Base-by-base conservation (phyloP, 2,329 filamentous ascomycete species). In the Penicillium sumatraense region DNA sequence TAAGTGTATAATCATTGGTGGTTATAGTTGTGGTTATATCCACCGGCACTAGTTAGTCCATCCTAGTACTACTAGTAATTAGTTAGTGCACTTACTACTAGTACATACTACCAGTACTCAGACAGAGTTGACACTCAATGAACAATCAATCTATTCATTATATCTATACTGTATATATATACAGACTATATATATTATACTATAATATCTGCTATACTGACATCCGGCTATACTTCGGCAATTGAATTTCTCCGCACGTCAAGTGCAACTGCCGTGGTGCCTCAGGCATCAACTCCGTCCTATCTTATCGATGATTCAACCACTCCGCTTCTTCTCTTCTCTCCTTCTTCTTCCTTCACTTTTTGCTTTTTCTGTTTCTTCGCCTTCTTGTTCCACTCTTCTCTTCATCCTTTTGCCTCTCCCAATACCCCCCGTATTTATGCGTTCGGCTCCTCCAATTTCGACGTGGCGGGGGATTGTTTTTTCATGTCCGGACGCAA, bases 401-500 rank as follows among this genome's bases (percentile, higher is more conserved):
- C 38, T 49, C 42, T 53, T 29, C 35, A 24, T 20, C 44, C 20
- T 35, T 38, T 46, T 36, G 35, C 27, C 31, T 35, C 41, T 27
- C 29, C 27, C 29, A 48, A 10, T 13, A 42, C 16, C 33, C 26
- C 29, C 33, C 55, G 21, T 38, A 62, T 65, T 57, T n/a, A 59
- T 63, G 31, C 20, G 41, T 38, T 38, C 46, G 59, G 48, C 35
- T 38, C 36, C n/a, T 51, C 20, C 42, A 18, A 54, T 51, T 47
- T 42, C 50, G 18, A 40, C 41, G 49, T 36, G 53, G 55, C 51
- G 52, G 58, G 55, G 55, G 59, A 52, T 54, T 56, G 51, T 45
- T 24, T 52, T 41, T 65, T 59, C 50, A 73, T 71, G 67, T 72
- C 68, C 55, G 70, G 70, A 58, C 64, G 70, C 58, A 70, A 73